Evolutionary conservation across 768 basidiomycete species (phyloP).

Genomic region (Boletellus emodensis): DNA sequence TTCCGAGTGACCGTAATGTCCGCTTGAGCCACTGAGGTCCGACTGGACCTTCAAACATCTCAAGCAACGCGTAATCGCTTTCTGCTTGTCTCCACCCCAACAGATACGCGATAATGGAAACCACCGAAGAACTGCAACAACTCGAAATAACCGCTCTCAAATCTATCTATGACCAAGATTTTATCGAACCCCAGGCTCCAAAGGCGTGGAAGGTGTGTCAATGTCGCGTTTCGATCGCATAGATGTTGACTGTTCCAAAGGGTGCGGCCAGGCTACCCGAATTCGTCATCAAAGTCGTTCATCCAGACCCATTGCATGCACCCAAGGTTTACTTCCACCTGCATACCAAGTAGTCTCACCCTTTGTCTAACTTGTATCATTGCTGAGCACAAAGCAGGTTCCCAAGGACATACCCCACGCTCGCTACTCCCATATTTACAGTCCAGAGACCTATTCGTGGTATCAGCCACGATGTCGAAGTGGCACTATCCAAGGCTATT

Average conservation of each 20-base stretch:
- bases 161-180: constrained; percentile 79
- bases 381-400: constrained; percentile 42
- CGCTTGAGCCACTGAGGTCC: constrained; percentile 77
- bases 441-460: constrained; percentile 64
- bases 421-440: constrained; percentile 63
- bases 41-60: constrained; percentile 56
- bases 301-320: constrained; percentile 56
- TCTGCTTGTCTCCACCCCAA: constrained; percentile 21
- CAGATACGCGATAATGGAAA: constrained; percentile 51
- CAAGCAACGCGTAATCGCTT: constrained; percentile 40
- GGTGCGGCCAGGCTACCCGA: constrained; percentile 67
- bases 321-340: constrained; percentile 62
- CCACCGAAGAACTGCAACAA: constrained; percentile 61
- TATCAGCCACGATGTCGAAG: constrained; percentile 52
- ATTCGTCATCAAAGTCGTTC: constrained; percentile 68
- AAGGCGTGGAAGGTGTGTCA: constrained; percentile 75
- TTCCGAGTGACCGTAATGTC: constrained; percentile 43
- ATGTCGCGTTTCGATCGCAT: constrained; percentile 8
- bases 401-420: constrained; percentile 77
- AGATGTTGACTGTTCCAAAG: constrained; percentile 33
- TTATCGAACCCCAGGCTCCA: constrained; percentile 66
- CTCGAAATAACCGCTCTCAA: constrained; percentile 74
- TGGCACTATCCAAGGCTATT: constrained; percentile 54
- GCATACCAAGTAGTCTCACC: constrained; percentile 55
- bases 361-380: background rate